Conservation (phyloP, 768 basidiomycete genomes). For the Kwoniella botswanensis region DNA sequence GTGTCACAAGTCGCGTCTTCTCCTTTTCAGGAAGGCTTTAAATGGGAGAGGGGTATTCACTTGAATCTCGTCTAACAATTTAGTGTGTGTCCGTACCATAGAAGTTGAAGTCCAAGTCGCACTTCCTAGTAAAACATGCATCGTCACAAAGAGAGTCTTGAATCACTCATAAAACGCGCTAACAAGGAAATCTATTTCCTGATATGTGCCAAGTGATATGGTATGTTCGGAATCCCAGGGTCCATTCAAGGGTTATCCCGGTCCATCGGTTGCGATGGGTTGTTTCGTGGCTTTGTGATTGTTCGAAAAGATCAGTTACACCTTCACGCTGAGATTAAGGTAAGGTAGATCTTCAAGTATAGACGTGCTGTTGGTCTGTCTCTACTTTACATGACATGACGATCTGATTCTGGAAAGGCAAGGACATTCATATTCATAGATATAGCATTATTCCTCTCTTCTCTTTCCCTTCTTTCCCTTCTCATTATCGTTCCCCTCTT, state of each 20-base stretch:
- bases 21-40: background rate
- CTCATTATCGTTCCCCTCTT: conserved; percentile 7
- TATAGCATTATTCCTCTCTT: background rate
- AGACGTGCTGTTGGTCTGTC: conserved; percentile 8
- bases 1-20: background rate
- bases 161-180: conserved; percentile 5
- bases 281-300: conserved; percentile 12
- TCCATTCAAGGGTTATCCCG: background rate
- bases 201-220: conserved; percentile 16
- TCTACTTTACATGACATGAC: conserved; percentile 3
- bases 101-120: background rate
- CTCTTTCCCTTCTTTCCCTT: background rate
- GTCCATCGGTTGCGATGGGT: background rate
- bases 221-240: background rate
- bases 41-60: background rate
- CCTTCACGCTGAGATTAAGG: background rate
- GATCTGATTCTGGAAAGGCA: background rate
- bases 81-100: background rate
- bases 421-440: conserved; percentile 11
- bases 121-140: background rate
- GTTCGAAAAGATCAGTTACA: background rate
- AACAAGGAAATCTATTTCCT: conserved; percentile 12
- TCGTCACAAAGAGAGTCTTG: background rate
- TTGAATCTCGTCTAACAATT: background rate
- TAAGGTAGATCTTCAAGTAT: background rate